A percentile compares a stretch with the other conserved stretches of the same genome.
phyloP scores from a whole-genome alignment of 2,329 filamentous ascomycete species.

The Xylariomycetidae sp. region DNA sequence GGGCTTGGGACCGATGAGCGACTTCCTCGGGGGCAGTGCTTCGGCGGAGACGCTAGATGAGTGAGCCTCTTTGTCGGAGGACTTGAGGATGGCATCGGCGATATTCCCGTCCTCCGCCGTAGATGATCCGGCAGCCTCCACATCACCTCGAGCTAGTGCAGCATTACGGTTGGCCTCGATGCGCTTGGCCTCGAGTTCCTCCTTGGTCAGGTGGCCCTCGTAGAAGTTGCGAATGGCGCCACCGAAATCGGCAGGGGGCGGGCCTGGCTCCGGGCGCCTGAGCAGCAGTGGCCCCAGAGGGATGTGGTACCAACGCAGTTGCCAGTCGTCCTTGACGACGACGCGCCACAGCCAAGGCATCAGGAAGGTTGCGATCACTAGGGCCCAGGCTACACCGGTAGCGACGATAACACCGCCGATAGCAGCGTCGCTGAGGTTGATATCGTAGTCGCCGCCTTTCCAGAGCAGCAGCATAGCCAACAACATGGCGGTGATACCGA shows the following conservation, averaged over 20 bases:
- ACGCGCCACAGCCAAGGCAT: constrained; percentile 56
- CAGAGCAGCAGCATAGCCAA: constrained; percentile 58
- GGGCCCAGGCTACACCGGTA: constrained; percentile 43
- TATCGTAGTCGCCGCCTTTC: constrained; percentile 42
- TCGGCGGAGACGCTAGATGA: constrained; percentile 1
- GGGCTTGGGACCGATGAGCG: constrained; percentile 18
- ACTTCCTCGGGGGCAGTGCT: constrained; percentile 6
- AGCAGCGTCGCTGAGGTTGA: constrained; percentile 43
- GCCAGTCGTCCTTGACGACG: constrained; percentile 57
- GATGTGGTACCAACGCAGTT: constrained; percentile 52
- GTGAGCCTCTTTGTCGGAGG: constrained; percentile 4
- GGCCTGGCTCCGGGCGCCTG: constrained; percentile 34
- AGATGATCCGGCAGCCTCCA: constrained; percentile 17
- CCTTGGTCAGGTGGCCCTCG: constrained; percentile 49
- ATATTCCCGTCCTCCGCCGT: constrained; percentile 11
- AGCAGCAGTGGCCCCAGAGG: constrained; percentile 49
- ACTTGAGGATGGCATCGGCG: constrained; percentile 7
- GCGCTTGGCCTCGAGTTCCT: constrained; percentile 42
- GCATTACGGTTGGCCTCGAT: constrained; percentile 29
- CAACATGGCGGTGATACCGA: constrained; percentile 49
- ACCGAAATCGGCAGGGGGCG: constrained; percentile 37
- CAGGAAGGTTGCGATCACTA: constrained; percentile 48
- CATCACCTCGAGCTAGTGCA: constrained; percentile 15
- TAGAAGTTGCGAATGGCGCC: constrained; percentile 50
- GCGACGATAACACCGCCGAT: constrained; percentile 52